Evolutionary conservation across 108 stramenopile species (phyloP), one percentile per base, ranked within the genome.

Genomic region (Pseudonitzschia delicatissima): DNA sequence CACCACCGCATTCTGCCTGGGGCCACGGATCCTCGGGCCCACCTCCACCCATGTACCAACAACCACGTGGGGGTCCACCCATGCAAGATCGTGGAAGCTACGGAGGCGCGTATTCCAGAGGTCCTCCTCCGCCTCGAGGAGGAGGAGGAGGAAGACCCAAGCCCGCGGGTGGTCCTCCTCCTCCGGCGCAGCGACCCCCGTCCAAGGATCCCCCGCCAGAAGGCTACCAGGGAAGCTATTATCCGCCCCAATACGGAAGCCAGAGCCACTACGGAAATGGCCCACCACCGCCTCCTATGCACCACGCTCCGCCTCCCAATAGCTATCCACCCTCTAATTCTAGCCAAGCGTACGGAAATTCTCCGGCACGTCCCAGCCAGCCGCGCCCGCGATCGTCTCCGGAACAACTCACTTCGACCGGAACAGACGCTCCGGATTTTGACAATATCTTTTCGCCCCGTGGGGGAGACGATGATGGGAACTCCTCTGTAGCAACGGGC

Each of bases 71-170:
- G n/a, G 69, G 64, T 0, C 76, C 74, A 21, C 31, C 76, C 3
- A 77, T 77, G 76, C 76, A 69, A 21, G 76, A 77, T 47, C 68
- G 76, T 27, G 60, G 44, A 6, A 65, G 47, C 18, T 70, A 77
- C 45, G 64, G 69, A 27, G 59, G 57, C 13, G 64, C 47, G 3
- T 74, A 74, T 45, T 20, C 60, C 12, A 18, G 73, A 34, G 73
- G 66, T 13, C 66, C 66, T 33, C 61, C 66, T 13, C 31, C 15
- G n/a, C 31, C 29, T n/a, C 13, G 53, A 17, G 53, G 53, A 15
- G 53, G 31, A 55, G 26, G 12, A 12, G 48, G 60, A 33, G 40
- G 31, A 21, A 45, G 58, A 3, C 66, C 45, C 6, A 20, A 9
- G 1, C 39, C 53, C 8, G 3, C 31, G 6, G 20, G 8, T 5